Base-by-base conservation (phyloP, 805 yeast species). In the Yamadazyma tumulicola region DNA sequence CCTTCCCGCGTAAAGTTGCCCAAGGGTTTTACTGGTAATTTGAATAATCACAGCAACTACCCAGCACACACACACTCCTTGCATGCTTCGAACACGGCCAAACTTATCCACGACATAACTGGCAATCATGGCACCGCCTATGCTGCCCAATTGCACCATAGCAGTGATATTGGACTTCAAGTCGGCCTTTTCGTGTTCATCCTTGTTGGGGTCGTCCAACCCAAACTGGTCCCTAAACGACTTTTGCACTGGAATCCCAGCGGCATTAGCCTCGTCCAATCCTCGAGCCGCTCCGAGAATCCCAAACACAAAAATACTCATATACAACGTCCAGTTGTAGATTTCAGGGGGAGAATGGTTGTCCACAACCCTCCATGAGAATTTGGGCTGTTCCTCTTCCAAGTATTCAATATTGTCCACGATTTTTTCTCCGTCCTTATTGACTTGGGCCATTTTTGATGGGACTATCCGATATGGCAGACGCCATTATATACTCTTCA, bases 91-190 rank as follows among this genome's bases (percentile, higher is more conserved):
- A 33, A 73, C 61, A 46, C 81, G 61, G 13, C 82, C 82, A 24
- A 76, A 45, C 29, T 57, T 58, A 46, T 77, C 81, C 24, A 68
- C 72, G 1, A 72, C 48, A 38, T 58, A 66, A 49, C 69, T 63
- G 1, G 79, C 74, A 15, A 75, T 33, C 11, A 75, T 34, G 14
- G 78, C 59, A 13, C 82, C 82, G 25, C 72, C 78, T 24, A 75
- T 64, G 13, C 75, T 68, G 2, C 79, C 79, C 19, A 76, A 49
- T 45, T 72, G 78, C 6, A 75, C 81, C 81, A 77, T 77, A 5
- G 79, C 59, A 4, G 75, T 64, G 46, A 76, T 75, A 48, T 74
- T 76, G 5, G 79, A 71, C 42, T 64, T 65, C 42, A 71, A 51
- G 42, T 69, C 58, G 4, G 79, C 79, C n/a, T 67, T 26, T 9